Evolutionary conservation across 495 filamentous ascomycete genomes (phyloP).

Genomic region (Neurospora sublineolata): DNA sequence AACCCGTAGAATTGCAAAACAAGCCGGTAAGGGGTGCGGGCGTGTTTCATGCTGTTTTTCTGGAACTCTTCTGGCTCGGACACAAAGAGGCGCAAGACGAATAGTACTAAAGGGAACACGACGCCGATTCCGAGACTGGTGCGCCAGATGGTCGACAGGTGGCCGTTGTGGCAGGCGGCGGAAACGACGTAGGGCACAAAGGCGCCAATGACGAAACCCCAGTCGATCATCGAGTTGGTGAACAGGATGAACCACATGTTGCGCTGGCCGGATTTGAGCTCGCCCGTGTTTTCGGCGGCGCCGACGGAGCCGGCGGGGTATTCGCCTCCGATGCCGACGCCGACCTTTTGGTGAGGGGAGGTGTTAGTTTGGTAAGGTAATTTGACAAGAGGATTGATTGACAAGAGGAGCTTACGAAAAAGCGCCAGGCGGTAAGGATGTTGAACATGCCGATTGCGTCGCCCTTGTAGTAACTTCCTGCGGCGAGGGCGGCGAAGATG

Average conservation of each 20-base stretch:
- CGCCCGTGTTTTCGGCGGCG: conserved; percentile 71
- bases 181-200: conserved; percentile 63
- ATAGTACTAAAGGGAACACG: conserved; percentile 62
- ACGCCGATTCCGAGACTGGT: conserved; percentile 67
- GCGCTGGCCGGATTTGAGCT: conserved; percentile 65
- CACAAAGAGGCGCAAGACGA: conserved; percentile 64
- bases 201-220: conserved; percentile 63
- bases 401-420: conserved; percentile 63
- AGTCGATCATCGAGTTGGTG: conserved; percentile 82
- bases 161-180: conserved; percentile 54
- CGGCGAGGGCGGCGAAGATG: conserved; percentile 66
- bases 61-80: conserved; percentile 78
- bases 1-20: conserved; percentile 48
- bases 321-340: conserved; percentile 56
- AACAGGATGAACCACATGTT: conserved; percentile 91
- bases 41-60: conserved; percentile 39
- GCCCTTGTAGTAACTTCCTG: conserved; percentile 61
- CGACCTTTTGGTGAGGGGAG: conserved; percentile 19
- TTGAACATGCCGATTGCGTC: conserved; percentile 62
- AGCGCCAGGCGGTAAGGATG: conserved; percentile 74
- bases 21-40: conserved; percentile 44
- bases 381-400: neutral
- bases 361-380: conserved; percentile 2
- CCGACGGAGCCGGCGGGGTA: conserved; percentile 85
- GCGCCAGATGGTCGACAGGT: conserved; percentile 65